Conservation (phyloP, 345 rosid genomes). For the Zanthoxylum bungeanum region DNA sequence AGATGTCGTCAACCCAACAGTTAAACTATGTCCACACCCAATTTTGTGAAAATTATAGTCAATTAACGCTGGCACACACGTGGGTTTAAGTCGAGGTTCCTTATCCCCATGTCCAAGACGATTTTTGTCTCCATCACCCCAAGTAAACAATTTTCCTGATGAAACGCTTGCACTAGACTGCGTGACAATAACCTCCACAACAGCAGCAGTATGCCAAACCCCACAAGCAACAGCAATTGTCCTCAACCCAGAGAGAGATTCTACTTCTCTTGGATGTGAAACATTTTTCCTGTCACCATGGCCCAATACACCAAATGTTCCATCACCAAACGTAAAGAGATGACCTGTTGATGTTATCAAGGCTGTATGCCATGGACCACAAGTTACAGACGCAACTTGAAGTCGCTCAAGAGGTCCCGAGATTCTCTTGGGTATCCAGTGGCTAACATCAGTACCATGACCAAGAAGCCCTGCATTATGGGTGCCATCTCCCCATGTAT, state of each 20-base stretch:
- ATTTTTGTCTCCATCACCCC: constrained; percentile 98
- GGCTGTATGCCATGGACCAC: constrained; percentile 99
- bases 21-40: constrained; percentile 92
- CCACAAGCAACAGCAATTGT: constrained; percentile 88
- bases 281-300: constrained; percentile 78
- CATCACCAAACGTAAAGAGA: constrained; percentile 95
- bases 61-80: constrained; percentile 83
- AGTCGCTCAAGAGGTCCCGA: constrained; percentile 94
- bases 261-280: constrained; percentile 76
- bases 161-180: constrained; percentile 69
- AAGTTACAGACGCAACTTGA: constrained; percentile 75
- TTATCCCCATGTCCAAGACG: constrained; percentile 98
- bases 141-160: constrained; percentile 89
- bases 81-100: constrained; percentile 83
- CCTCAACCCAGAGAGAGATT: constrained; percentile 79
- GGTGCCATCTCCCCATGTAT: constrained; percentile 97
- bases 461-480: constrained; percentile 95
- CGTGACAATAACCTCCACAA: constrained; percentile 85
- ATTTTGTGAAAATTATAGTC: constrained; percentile 75
- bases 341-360: constrained; percentile 79
- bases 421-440: constrained; percentile 97
- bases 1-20: constrained; percentile 80
- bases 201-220: constrained; percentile 98
- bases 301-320: constrained; percentile 92
- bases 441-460: constrained; percentile 81